Evolutionary conservation across 768 basidiomycete species (phyloP), one percentile per base, ranked within the genome.

Genomic region (Suillus subluteus): DNA sequence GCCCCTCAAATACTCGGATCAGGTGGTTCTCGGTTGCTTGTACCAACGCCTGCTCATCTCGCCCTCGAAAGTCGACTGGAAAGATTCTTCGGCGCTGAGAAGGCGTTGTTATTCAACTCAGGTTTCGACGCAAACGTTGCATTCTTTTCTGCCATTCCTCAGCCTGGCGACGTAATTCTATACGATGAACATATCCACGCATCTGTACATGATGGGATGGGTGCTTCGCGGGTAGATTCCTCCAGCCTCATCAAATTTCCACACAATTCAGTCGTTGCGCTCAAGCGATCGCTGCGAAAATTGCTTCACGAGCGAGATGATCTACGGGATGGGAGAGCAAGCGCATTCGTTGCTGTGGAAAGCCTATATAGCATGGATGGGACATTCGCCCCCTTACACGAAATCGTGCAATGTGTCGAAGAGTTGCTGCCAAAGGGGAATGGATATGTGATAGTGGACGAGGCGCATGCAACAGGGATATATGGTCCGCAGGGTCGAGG

Each of bases 281-380:
- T 98, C 8, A 79, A 82, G 30, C 66, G 66, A 3, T 73, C 85
- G 0, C 72, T 97, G 4, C 56, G 66, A 2, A 71, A 72, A 16
- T 78, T 91, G 52, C 66, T 80, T 21, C 63, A 73, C 3, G 79
- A 81, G 56, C 74, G 77, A n/a, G 73, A 75, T 0, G 78, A 73
- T 44, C 71, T 88, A 18, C 70, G 69, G 64, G 66, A 70, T 0
- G 87, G 86, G 0, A 75, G 78, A 35, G 68, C 69, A 43, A 89
- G 81, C 70, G 78, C 93, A 4, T 98, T 96, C 73, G 76, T 99
- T 15, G 89, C 94, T 0, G 89, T 98, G 8, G 97, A 99, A 82
- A 90, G 88, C 44, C 77, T 98, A 55, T 98, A 98, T 71, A 93
- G 91, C 65, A 99, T 99, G 97, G 97, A 99, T 70, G 97, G 97